These are phyloP conservation scores for Candolleomyces efflorescens DNA, from an alignment of 768 basidiomycete genomes.

Conservation along the genomic window DNA sequence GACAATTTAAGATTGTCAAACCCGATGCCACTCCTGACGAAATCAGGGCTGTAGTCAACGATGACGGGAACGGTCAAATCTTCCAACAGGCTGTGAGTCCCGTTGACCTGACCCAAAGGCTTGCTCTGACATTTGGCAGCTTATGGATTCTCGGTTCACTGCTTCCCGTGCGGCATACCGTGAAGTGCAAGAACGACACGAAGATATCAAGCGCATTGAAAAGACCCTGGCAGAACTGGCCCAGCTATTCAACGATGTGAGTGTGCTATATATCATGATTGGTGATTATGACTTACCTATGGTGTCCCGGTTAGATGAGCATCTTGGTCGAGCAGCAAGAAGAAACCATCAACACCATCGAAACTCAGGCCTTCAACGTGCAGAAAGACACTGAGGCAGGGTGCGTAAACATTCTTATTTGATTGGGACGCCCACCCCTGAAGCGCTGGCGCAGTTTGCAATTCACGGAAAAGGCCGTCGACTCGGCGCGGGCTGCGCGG, in stretches of 20 bases:
- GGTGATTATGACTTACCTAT: background rate
- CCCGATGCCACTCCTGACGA: conserved; percentile 91
- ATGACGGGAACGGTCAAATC: conserved; percentile 77
- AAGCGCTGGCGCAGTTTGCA: conserved; percentile 46
- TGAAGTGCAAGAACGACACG: conserved; percentile 96
- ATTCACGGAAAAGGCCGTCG: conserved; percentile 85
- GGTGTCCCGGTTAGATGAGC: conserved; percentile 66
- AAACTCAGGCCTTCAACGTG: conserved; percentile 67
- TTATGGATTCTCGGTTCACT: conserved; percentile 88
- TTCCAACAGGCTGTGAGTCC: conserved; percentile 79
- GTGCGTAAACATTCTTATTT: conserved; percentile 37
- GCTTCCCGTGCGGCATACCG: conserved; percentile 87
- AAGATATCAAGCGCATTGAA: conserved; percentile 95
- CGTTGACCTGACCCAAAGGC: background rate
- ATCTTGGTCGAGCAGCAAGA: conserved; percentile 94
- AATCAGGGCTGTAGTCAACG: conserved; percentile 80
- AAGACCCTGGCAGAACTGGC: conserved; percentile 89
- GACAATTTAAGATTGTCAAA: conserved; percentile 91
- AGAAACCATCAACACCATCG: conserved; percentile 79
- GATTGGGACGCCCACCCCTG: background rate
- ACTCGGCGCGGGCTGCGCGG: conserved; percentile 81
- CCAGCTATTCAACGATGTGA: conserved; percentile 91
- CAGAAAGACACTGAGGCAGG: conserved; percentile 85
- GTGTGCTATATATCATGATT: conserved; percentile 21
- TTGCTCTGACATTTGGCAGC: conserved; percentile 34